Conservation (phyloP, 768 basidiomycete species). For the Calocybe cyanea region DNA sequence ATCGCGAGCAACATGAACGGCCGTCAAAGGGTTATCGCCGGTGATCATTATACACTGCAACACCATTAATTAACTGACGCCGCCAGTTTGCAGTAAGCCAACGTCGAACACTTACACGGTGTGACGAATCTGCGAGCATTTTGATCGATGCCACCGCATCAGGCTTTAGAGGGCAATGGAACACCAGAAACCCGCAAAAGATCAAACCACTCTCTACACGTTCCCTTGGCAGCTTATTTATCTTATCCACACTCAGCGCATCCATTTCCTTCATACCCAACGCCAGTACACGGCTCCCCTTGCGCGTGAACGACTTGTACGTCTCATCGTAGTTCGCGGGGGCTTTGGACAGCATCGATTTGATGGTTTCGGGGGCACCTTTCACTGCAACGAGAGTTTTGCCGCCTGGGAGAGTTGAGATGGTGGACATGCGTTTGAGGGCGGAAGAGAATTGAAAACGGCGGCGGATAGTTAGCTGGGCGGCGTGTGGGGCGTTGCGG, state of each 20-base stretch:
- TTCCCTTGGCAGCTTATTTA: slow-evolving; percentile 83
- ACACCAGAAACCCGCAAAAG: slow-evolving; percentile 97
- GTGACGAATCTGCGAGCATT: slow-evolving; percentile 94
- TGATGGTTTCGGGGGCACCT: slow-evolving; percentile 97
- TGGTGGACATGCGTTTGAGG: slow-evolving; percentile 95
- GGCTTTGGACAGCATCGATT: slow-evolving; percentile 70
- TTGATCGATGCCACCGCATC: slow-evolving; percentile 90
- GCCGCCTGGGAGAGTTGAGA: slow-evolving; percentile 62
- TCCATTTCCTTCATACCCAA: slow-evolving; percentile 87
- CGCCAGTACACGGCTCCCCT: slow-evolving; percentile 92
- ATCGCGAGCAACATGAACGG: slow-evolving; percentile 91
- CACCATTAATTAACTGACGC: too few relatives aligned
- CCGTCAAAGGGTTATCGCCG: slow-evolving; percentile 96
- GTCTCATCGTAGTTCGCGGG: slow-evolving; percentile 89
- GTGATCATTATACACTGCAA: slow-evolving; percentile 97
- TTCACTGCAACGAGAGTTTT: slow-evolving; percentile 75
- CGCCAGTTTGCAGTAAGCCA: too few relatives aligned
- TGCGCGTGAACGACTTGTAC: slow-evolving; percentile 90
- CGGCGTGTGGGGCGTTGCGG: slow-evolving; percentile 50
- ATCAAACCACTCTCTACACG: slow-evolving; percentile 71
- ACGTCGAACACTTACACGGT: slow-evolving; percentile 60
- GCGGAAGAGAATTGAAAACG: slow-evolving; percentile 98
- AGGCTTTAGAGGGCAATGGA: slow-evolving; percentile 95
- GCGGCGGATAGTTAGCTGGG: slow-evolving; percentile 70
- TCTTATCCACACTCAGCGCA: slow-evolving; percentile 67